These are phyloP conservation scores for Anisodus tanguticus DNA, from an alignment of 257 asterid species.

Conservation along the genomic window DNA sequence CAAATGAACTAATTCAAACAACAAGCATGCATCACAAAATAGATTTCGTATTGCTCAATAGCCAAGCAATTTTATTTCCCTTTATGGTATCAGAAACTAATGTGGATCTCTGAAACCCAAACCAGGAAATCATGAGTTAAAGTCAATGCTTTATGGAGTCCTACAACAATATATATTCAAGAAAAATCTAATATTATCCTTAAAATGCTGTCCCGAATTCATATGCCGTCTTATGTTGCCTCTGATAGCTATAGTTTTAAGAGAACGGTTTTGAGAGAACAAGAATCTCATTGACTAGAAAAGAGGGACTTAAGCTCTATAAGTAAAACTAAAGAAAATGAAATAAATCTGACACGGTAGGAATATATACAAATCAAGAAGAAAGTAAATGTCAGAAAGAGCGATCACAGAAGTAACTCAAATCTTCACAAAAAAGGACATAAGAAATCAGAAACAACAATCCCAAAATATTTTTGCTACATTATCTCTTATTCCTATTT, in stretches of 20 bases:
- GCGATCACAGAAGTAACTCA: neutral
- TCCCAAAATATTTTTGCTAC: neutral
- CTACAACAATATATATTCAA: neutral
- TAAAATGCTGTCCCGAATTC: neutral
- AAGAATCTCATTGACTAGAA: slow-evolving; percentile 12
- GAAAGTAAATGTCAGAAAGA: neutral
- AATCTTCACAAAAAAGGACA: neutral
- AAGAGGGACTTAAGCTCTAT: slow-evolving; percentile 2
- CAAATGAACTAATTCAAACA: slow-evolving; percentile 19
- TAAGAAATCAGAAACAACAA: neutral
- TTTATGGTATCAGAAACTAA: neutral
- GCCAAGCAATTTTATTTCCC: neutral
- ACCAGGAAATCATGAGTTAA: slow-evolving; percentile 19
- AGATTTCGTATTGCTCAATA: slow-evolving; percentile 5
- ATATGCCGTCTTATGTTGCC: neutral
- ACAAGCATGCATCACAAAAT: neutral
- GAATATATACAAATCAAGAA: slow-evolving; percentile 18
- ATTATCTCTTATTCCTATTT: neutral
- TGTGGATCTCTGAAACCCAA: neutral
- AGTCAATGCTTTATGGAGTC: neutral
- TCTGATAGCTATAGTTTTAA: neutral
- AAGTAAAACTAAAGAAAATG: neutral
- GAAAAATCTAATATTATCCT: neutral
- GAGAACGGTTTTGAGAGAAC: neutral
- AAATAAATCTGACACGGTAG: neutral